Evolutionary conservation across 257 asterid genomes (phyloP), one percentile per base, ranked within the genome.

Genomic region (Jaltomata sinuosa): DNA sequence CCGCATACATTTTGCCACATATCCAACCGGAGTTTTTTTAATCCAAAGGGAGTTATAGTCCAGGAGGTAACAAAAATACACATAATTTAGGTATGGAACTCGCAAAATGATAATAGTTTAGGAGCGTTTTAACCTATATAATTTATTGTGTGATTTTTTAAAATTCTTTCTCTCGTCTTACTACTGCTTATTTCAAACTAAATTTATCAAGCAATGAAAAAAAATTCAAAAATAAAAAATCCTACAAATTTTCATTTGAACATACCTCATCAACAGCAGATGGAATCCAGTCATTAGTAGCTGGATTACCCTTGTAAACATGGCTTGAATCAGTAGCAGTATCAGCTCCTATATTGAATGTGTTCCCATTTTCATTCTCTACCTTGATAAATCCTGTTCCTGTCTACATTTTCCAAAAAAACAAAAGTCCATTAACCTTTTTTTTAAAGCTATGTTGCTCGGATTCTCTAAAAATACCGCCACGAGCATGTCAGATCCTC

Each of bases 281-380:
- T 1, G 98, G 99, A 87, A 90, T 91, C 99, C 99, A 96, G 31
- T 96, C 99, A 86, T 96, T 96, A 21, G 99, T 96, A 38, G 99
- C 99, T 83, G 99, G 99, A 87, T 96, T 96, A 32, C 99, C 98
- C 84, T 55, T 92, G 92, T 83, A 40, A 0, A 95, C 45, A 49
- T 89, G 84, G 87, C 90, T 55, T 93, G 99, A 62, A 59, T 93
- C 94, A 61, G 85, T 25, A 27, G 54, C 81, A 69, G 91, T 69
- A 55, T 94, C 97, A 12, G 91, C 88, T 42, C 84, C 84, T 25
- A 94, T 84, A 80, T 85, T 90, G 88, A 89, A 92, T 27, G 88
- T 85, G 11, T 87, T 79, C 45, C 83, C 93, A 11, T 87, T 85
- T 72, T 5, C 55, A 83, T 80, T 85, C n/a, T 88, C 98, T 80